A percentile compares a stretch with the other conserved stretches of the same genome.
phyloP scores from a whole-genome alignment of 2,329 filamentous ascomycete species.

The Neopestalotiopsis rosae region DNA sequence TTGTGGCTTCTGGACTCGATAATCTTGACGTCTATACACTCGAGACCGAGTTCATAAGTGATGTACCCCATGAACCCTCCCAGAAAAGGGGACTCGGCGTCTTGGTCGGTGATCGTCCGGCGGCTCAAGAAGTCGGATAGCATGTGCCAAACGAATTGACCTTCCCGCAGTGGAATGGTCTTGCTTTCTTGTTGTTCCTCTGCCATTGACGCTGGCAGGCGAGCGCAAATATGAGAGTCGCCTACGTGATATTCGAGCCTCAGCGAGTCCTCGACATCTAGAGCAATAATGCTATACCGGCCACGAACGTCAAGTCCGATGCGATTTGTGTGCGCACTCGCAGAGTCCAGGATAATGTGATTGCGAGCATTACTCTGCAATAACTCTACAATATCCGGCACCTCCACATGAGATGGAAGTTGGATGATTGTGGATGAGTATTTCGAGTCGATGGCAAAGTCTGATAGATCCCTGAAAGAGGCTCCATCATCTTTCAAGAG shows the following conservation, averaged over 20 bases:
- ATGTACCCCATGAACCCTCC: slow-evolving; percentile 86
- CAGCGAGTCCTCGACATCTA: slow-evolving; percentile 62
- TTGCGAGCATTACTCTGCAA: slow-evolving; percentile 48
- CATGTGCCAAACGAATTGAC: slow-evolving; percentile 54
- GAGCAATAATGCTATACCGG: slow-evolving; percentile 75
- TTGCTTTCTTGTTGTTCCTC: slow-evolving; percentile 29
- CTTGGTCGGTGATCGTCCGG: slow-evolving; percentile 28
- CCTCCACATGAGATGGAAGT: slow-evolving; percentile 51
- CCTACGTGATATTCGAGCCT: slow-evolving; percentile 63
- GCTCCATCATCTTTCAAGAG: background rate
- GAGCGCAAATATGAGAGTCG: slow-evolving; percentile 43
- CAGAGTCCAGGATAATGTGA: slow-evolving; percentile 64
- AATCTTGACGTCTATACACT: slow-evolving; percentile 56
- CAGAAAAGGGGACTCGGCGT: slow-evolving; percentile 65
- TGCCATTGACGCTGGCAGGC: slow-evolving; percentile 23
- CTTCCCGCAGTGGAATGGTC: slow-evolving; percentile 31
- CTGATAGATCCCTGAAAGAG: background rate
- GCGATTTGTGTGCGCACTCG: slow-evolving; percentile 55
- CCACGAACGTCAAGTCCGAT: slow-evolving; percentile 55
- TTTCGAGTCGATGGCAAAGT: slow-evolving; percentile 27
- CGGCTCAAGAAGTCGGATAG: slow-evolving; percentile 49
- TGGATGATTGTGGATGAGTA: slow-evolving; percentile 49
- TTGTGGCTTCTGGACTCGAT: slow-evolving; percentile 40
- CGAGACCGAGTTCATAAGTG: slow-evolving; percentile 82
- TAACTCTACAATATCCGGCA: slow-evolving; percentile 60